Evolutionary conservation across 495 filamentous ascomycete genomes (phyloP).

Genomic region (Talaromyces borbonicus): DNA sequence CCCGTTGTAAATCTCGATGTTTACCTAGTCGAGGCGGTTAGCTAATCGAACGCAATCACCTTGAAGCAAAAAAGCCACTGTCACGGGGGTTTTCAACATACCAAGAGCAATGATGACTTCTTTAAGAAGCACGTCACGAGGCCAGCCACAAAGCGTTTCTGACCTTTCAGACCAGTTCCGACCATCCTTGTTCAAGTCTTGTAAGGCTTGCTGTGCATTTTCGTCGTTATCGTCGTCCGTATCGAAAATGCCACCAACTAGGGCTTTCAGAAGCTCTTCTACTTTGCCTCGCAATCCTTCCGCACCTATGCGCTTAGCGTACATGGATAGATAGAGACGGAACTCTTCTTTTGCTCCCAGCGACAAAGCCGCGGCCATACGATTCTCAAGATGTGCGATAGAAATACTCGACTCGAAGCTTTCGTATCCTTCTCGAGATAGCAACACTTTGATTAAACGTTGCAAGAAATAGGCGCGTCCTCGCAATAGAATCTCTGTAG

Average conservation of each 20-base stretch:
- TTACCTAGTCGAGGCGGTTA: conserved; percentile 73
- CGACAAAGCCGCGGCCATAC: conserved; percentile 78
- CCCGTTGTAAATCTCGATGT: conserved; percentile 80
- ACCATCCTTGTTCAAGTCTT: conserved; percentile 50
- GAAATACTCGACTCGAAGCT: conserved; percentile 83
- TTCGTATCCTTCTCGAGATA: conserved; percentile 84
- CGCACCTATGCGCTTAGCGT: conserved; percentile 85
- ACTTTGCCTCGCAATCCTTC: conserved; percentile 82
- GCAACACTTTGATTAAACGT: conserved; percentile 72
- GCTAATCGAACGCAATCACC: no score
- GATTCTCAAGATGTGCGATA: conserved; percentile 91
- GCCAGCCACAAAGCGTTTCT: conserved; percentile 72
- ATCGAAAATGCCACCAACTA: conserved; percentile 61
- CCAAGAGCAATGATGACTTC: conserved; percentile 86
- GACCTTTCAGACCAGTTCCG: conserved; percentile 41
- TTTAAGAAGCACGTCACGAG: conserved; percentile 72
- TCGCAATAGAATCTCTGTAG: conserved; percentile 81
- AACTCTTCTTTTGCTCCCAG: conserved; percentile 87
- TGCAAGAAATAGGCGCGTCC: conserved; percentile 84
- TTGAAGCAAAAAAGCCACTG: no score
- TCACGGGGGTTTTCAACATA: conserved; percentile 39
- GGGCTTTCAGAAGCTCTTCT: conserved; percentile 73
- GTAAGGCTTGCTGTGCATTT: conserved; percentile 28
- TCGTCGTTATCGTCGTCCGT: conserved; percentile 30
- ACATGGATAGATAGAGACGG: conserved; percentile 85